Evolutionary conservation across 2,329 filamentous ascomycete species (phyloP).

Genomic region (Sporothrix luriei): DNA sequence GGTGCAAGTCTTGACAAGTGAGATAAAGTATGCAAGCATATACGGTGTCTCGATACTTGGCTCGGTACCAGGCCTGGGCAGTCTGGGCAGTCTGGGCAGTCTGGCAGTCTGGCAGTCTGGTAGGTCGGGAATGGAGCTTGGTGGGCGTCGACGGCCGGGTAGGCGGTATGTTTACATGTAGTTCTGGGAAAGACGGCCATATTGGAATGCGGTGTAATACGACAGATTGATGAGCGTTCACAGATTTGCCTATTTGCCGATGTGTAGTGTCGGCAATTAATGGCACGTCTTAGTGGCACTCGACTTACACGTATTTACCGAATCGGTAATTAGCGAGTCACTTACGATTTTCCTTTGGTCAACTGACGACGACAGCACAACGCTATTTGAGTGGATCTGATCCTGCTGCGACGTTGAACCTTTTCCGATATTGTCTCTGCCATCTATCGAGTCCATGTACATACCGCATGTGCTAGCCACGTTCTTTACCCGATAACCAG

Average conservation of each 20-base stretch:
- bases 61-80: neutral
- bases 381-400: constrained; percentile 9
- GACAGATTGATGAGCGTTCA: neutral
- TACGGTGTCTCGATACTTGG: neutral
- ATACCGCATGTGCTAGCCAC: neutral
- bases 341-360: neutral
- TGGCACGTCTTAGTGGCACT: neutral
- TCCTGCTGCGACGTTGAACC: constrained; percentile 1
- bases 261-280: constrained; percentile 2
- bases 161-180: constrained; percentile 21
- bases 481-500: neutral
- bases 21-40: neutral
- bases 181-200: neutral
- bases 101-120: neutral
- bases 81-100: neutral
- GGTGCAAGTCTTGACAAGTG: neutral
- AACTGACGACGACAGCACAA: neutral
- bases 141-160: neutral
- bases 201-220: neutral
- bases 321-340: constrained; percentile 2
- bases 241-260: constrained; percentile 7
- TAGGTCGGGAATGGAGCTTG: neutral
- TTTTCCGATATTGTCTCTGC: neutral
- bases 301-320: constrained; percentile 18
- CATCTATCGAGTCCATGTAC: neutral